Percentiles rank a stretch among this genome's conserved stretches.
Evolutionary conservation across 1,284 basidiomycete genomes (phyloP).

Genomic region (Cryptococcus maquisensis): DNA sequence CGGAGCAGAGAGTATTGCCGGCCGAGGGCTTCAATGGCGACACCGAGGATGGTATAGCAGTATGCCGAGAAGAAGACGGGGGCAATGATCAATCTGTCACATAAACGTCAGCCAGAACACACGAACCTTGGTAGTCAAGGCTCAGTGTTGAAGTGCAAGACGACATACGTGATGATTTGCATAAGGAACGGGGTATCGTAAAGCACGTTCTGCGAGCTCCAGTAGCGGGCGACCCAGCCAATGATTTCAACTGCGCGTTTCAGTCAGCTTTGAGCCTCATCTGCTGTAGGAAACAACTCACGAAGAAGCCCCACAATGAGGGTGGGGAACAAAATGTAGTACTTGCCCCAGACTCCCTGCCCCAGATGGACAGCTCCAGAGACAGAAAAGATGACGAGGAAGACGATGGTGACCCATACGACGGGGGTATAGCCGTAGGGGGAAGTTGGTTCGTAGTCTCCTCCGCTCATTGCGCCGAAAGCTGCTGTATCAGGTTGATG

Average conservation of each 20-base stretch:
- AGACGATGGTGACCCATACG: constrained; percentile 15
- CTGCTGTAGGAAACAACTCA: neutral
- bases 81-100: constrained; percentile 37
- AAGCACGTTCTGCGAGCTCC: constrained; percentile 27
- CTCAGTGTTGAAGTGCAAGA: neutral
- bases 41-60: constrained; percentile 44
- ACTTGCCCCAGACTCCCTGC: constrained; percentile 48
- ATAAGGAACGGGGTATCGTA: constrained; percentile 47
- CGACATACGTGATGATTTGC: constrained; percentile 47
- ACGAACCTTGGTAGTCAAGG: neutral
- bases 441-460: constrained; percentile 7
- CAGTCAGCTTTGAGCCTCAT: neutral
- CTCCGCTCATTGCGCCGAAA: neutral
- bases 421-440: constrained; percentile 35
- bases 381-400: constrained; percentile 29
- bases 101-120: neutral
- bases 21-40: constrained; percentile 38
- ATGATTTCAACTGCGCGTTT: constrained; percentile 52
- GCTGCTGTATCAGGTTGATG: no score
- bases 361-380: constrained; percentile 50
- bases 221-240: constrained; percentile 37
- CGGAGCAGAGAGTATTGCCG: constrained; percentile 36
- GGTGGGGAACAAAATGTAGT: constrained; percentile 58
- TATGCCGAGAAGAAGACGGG: constrained; percentile 45
- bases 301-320: constrained; percentile 48